Evolutionary conservation across 2,329 filamentous ascomycete genomes (phyloP), one percentile per base, ranked within the genome.

Genomic region (Paecilomyces variotii): DNA sequence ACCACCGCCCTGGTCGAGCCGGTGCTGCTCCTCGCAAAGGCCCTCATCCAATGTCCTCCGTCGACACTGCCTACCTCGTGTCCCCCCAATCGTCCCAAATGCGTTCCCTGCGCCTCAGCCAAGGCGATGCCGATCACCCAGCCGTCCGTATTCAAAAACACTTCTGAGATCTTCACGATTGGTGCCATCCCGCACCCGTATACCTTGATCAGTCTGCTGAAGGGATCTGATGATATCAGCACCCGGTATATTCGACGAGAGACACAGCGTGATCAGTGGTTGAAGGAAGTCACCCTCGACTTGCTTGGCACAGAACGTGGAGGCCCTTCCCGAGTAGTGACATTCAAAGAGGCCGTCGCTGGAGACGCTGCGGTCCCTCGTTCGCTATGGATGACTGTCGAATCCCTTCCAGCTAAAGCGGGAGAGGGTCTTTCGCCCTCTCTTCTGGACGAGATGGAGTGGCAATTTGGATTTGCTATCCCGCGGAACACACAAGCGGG

Each of bases 111-210:
- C 73, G 82, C 85, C 19, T 79, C 84, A 26, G 81, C 83, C 7
- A 81, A 83, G 32, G 81, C 84, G 0, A 81, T 91, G 74, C 83
- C 82, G 56, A 82, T 96, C 64, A 79, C 80, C n/a, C 87, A 86
- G 0, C 84, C 86, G 2, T 75, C 82, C 2, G 76, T 81, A 19
- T 94, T 90, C 73, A 82, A 82, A 57, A 96, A 97, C 72, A 82
- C 81, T 3, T 86, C 87, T 12, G 80, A 79, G 1, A 70, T 88
- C 14, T 97, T 91, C 77, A 91, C 88, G 2, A 89, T 99, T 62
- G 91, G 88, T 60, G 89, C 87, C 0, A 87, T 97, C 11, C 93
- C 93, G 0, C 94, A 99, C 71, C 94, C 94, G 0, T 96, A 91
- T 78, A 97, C 92, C 1, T 80, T 91, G 50, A 83, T 86, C 57